phyloP scores from a whole-genome alignment of 2,329 filamentous ascomycete species.

The Phyllosticta citribraziliensis region DNA sequence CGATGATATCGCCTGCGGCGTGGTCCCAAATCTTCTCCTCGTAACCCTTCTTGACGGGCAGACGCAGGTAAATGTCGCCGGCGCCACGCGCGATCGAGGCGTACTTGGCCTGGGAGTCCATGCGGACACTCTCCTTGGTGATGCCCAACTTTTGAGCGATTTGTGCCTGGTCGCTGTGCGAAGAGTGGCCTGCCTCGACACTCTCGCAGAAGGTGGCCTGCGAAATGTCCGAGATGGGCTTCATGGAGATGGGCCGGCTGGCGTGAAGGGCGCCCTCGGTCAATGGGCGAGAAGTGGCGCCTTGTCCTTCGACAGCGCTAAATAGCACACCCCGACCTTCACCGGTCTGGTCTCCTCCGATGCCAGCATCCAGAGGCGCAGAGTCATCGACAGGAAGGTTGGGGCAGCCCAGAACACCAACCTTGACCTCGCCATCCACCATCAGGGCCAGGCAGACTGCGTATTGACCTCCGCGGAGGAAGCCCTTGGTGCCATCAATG shows the following conservation, averaged over 20 bases:
- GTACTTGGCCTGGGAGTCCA: constrained; percentile 98
- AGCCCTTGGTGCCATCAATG: constrained; percentile 96
- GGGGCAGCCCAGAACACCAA: constrained; percentile 89
- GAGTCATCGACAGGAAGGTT: constrained; percentile 86
- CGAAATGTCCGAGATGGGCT: constrained; percentile 59
- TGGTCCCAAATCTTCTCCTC: constrained; percentile 99
- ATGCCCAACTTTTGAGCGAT: constrained; percentile 83
- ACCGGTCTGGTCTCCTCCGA: constrained; percentile 65
- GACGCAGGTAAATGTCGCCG: constrained; percentile 84
- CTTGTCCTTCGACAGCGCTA: constrained; percentile 68
- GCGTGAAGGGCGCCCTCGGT: constrained; percentile 44
- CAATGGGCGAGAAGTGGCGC: constrained; percentile 71
- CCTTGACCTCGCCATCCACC: constrained; percentile 86
- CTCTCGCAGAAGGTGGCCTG: constrained; percentile 92
- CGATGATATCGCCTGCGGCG: constrained; percentile 87
- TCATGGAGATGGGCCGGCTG: constrained; percentile 67
- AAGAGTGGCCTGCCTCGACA: constrained; percentile 86
- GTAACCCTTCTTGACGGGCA: constrained; percentile 79
- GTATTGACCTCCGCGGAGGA: constrained; percentile 91
- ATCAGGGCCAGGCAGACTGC: constrained; percentile 88
- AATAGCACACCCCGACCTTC: constrained; percentile 79
- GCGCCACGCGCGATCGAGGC: constrained; percentile 88
- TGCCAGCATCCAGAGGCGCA: constrained; percentile 57
- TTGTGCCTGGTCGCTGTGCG: constrained; percentile 75
- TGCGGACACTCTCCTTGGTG: constrained; percentile 77